Percentiles rank a stretch among this genome's conserved stretches.
phyloP scores from a whole-genome alignment of 345 rosid species.

The Eucalyptus lansdowneana region DNA sequence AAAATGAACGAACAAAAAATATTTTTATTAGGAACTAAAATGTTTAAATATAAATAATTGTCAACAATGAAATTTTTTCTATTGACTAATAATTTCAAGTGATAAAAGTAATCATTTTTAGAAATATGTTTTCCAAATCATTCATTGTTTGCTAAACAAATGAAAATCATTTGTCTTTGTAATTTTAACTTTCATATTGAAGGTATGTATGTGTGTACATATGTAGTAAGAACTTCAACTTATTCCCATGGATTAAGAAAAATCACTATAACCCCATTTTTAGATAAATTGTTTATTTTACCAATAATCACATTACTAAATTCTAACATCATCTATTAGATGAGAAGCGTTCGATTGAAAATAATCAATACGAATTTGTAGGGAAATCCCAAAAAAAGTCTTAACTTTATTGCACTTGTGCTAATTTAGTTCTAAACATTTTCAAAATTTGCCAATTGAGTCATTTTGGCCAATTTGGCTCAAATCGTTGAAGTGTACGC shows the following conservation, averaged over 20 bases:
- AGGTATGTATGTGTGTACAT: neutral
- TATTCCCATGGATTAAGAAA: neutral
- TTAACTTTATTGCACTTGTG: neutral
- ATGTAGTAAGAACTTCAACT: neutral
- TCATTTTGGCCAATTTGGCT: too few species aligned
- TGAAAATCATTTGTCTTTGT: neutral
- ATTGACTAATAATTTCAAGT: neutral
- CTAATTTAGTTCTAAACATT: too few species aligned
- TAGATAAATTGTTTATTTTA: neutral
- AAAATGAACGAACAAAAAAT: accelerated
- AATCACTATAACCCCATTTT: neutral
- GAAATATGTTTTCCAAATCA: neutral
- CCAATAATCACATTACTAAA: neutral
- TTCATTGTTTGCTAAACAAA: neutral
- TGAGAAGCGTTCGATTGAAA: neutral
- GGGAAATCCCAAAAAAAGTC: neutral
- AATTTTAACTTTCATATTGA: neutral
- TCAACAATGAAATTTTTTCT: neutral
- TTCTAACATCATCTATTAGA: neutral
- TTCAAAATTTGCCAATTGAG: too few species aligned
- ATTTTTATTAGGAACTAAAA: too few species aligned
- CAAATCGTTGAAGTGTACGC: accelerated
- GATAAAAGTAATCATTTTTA: neutral
- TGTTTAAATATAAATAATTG: neutral
- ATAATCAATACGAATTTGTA: neutral